Percentiles rank a stretch among this genome's conserved stretches.
These are phyloP conservation scores for Aspergillus versicolor DNA, from an alignment of 2,329 filamentous ascomycete species.

Conservation along the genomic window DNA sequence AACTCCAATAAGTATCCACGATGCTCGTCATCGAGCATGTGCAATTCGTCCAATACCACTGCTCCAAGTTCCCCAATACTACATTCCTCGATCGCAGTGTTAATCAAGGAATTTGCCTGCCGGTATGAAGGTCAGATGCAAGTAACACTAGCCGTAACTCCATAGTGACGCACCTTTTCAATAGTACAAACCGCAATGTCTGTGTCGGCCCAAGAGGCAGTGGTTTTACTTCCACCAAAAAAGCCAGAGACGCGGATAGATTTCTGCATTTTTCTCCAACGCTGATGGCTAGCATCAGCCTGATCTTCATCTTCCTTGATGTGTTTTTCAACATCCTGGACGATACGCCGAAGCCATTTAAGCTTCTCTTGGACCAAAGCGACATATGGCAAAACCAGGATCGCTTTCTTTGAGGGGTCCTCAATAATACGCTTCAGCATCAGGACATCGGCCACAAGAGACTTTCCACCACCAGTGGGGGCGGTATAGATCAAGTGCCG, in stretches of 20 bases:
- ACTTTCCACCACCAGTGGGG: conserved; percentile 76
- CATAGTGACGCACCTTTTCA: conserved; percentile 61
- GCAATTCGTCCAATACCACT: conserved; percentile 75
- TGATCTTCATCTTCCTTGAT: conserved; percentile 31
- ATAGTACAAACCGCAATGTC: conserved; percentile 78
- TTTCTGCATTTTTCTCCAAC: conserved; percentile 56
- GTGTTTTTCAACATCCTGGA: conserved; percentile 56
- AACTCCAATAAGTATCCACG: conserved; percentile 74
- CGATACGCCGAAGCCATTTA: conserved; percentile 67
- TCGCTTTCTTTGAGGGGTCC: conserved; percentile 63
- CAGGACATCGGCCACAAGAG: conserved; percentile 69
- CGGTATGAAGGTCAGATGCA: conserved; percentile 7
- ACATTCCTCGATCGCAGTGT: conserved; percentile 70
- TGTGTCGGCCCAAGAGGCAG: conserved; percentile 68
- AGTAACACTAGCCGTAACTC: not conserved
- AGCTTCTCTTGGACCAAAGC: conserved; percentile 79
- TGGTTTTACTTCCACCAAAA: conserved; percentile 70
- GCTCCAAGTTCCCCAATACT: conserved; percentile 63
- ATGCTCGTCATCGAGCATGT: conserved; percentile 76
- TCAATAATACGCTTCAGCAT: conserved; percentile 71
- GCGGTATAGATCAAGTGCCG: conserved; percentile 77
- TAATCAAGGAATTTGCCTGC: conserved; percentile 72
- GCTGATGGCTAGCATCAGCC: conserved; percentile 48
- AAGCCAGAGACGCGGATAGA: conserved; percentile 68
- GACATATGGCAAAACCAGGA: conserved; percentile 74